A percentile compares a stretch with the other conserved stretches of the same genome.
Evolutionary conservation across 495 filamentous ascomycete genomes (phyloP).

Genomic region (Penicillium coffeae): DNA sequence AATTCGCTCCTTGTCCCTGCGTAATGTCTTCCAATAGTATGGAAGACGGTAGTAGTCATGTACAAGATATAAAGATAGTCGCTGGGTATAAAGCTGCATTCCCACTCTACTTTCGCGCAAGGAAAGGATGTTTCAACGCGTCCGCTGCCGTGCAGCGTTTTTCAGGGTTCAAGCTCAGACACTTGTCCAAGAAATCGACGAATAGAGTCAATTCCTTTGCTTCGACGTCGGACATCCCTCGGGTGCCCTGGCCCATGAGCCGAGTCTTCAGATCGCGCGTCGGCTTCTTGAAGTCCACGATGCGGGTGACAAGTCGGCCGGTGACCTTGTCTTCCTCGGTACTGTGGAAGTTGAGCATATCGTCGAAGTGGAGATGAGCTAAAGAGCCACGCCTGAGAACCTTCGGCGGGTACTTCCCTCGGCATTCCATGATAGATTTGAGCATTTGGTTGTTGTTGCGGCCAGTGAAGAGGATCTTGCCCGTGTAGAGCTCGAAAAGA

Average conservation of each 20-base stretch:
- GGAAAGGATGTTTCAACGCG: slow-evolving; percentile 85
- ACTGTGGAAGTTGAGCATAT: slow-evolving; percentile 80
- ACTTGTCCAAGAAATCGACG: slow-evolving; percentile 80
- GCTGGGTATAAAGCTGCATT: background rate
- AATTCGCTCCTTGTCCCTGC: too few relatives aligned
- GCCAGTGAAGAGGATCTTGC: slow-evolving; percentile 94
- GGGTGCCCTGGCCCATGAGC: slow-evolving; percentile 66
- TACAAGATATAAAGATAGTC: too few relatives aligned
- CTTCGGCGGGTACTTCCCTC: slow-evolving; percentile 87
- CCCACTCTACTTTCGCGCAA: slow-evolving; percentile 32
- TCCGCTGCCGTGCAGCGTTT: slow-evolving; percentile 83
- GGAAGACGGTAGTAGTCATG: too few relatives aligned
- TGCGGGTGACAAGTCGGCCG: slow-evolving; percentile 69
- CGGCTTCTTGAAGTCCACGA: slow-evolving; percentile 72
- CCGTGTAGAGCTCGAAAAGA: slow-evolving; percentile 92
- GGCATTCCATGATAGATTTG: slow-evolving; percentile 89
- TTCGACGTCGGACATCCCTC: slow-evolving; percentile 66
- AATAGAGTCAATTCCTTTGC: slow-evolving; percentile 76
- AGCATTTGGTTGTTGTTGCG: slow-evolving; percentile 98
- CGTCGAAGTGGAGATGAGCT: slow-evolving; percentile 76
- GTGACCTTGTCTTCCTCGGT: slow-evolving; percentile 81
- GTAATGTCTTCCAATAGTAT: too few relatives aligned
- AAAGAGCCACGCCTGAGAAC: slow-evolving; percentile 75
- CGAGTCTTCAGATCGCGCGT: slow-evolving; percentile 76
- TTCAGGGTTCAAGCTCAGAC: slow-evolving; percentile 87